Evolutionary conservation across 2,329 filamentous ascomycete genomes (phyloP).

Genomic region (Monosporascus sp.): DNA sequence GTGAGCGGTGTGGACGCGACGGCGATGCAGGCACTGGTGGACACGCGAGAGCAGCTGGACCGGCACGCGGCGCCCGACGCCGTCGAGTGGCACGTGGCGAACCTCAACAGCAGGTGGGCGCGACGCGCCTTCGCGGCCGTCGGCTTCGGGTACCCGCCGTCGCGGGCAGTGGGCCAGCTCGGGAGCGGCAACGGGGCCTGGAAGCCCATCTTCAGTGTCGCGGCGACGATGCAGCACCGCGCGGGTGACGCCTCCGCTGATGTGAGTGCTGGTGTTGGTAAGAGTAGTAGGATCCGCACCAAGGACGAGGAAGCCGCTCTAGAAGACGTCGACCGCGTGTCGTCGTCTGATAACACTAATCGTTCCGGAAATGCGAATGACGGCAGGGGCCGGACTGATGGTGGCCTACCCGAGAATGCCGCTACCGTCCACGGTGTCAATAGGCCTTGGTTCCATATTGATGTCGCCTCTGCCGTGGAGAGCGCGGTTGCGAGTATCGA

Average conservation of each 20-base stretch:
- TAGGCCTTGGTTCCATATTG: conserved; percentile 48
- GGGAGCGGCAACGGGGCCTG: conserved; percentile 7
- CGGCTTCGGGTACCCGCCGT: conserved; percentile 41
- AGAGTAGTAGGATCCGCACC: not conserved
- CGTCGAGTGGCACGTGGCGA: conserved; percentile 48
- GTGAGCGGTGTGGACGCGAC: conserved; percentile 54
- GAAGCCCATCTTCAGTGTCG: conserved; percentile 22
- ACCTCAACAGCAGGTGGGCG: conserved; percentile 51
- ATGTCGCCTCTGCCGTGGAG: conserved; percentile 45
- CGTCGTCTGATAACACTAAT: conserved; percentile 3
- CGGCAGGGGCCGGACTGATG: conserved; percentile 22
- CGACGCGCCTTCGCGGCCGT: conserved; percentile 50
- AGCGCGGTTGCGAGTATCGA: conserved; percentile 34
- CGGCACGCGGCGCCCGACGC: conserved; percentile 41
- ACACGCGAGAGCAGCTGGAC: conserved; percentile 50
- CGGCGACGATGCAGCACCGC: conserved; percentile 6
- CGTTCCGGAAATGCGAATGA: conserved; percentile 1
- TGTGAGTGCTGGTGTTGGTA: too few species aligned
- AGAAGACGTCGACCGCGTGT: conserved; percentile 1
- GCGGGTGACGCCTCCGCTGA: too few species aligned
- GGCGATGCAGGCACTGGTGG: conserved; percentile 48
- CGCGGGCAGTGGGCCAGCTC: conserved; percentile 4
- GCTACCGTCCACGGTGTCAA: conserved; percentile 42
- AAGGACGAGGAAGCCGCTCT: conserved; percentile 1
- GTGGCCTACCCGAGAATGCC: conserved; percentile 24